A percentile compares a stretch with the other conserved stretches of the same genome.
phyloP scores from a whole-genome alignment of 228 moss, liverwort and hornwort genomes.

The Sphagnum fallax region DNA sequence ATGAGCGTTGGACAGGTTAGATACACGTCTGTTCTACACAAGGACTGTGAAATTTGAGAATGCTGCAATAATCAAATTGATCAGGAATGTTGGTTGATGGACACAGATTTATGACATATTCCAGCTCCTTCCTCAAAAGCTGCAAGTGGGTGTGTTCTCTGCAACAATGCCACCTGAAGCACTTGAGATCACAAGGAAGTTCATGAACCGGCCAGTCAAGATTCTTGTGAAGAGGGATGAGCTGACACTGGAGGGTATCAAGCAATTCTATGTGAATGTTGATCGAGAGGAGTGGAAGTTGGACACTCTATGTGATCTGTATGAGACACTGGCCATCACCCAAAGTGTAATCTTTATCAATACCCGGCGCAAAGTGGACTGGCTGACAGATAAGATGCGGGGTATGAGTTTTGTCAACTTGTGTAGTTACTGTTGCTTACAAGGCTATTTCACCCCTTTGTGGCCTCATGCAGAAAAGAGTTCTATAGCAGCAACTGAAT shows the following conservation, averaged over 20 bases:
- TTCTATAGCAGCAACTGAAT: too few species aligned
- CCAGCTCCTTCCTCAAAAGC: slow-evolving; percentile 4
- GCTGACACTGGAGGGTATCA: slow-evolving; percentile 7
- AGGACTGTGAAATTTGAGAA: too few species aligned
- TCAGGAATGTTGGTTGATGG: too few species aligned
- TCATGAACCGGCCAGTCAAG: slow-evolving; percentile 5
- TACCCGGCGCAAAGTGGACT: slow-evolving; percentile 8
- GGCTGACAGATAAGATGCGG: slow-evolving; percentile 2
- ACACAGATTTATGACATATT: slow-evolving; percentile 10
- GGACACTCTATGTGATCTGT: slow-evolving; percentile 7
- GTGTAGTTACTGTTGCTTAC: neutral
- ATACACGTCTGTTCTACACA: neutral
- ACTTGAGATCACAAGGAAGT: slow-evolving; percentile 6
- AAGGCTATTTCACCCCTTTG: too few species aligned
- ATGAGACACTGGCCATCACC: slow-evolving; percentile 8
- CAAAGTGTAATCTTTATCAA: slow-evolving; percentile 7
- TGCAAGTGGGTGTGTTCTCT: slow-evolving; percentile 6
- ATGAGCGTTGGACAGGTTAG: neutral
- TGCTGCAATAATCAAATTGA: too few species aligned
- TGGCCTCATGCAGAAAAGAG: too few species aligned
- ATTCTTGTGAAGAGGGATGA: slow-evolving; percentile 11
- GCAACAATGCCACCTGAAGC: slow-evolving; percentile 6
- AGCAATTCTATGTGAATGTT: slow-evolving; percentile 10
- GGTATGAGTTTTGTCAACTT: neutral
- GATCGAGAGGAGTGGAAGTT: slow-evolving; percentile 7